Base-by-base conservation (phyloP, 768 basidiomycete species). In the Lactifluus piperatus region DNA sequence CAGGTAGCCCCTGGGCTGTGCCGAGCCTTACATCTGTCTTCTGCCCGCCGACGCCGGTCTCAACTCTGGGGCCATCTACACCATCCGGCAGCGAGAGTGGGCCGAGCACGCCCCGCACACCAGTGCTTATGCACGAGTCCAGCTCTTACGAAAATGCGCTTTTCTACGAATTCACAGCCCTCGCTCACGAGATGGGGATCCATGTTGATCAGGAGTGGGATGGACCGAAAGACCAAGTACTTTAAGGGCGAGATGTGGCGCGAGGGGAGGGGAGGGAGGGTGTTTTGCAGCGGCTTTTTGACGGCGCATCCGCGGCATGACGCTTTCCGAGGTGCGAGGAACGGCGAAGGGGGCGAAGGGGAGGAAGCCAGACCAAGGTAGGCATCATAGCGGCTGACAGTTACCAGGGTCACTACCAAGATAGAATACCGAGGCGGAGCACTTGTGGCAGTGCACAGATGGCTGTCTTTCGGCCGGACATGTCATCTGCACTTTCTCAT, bases 391-490 rank as follows among this genome's bases (percentile, higher is more conserved):
- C 5, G n/a, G 34, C 57, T 58, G 26, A 46, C 50, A 30, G 30
- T 29, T 20, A 34, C 49, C 22, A 57, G 36, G 8, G 54, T 8
- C 48, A 27, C 11, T 29, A 13, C 9, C 47, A 7, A 44, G 30
- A 30, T 18, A 6, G 39, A 30, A 30, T 24, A 4, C 18, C 39
- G 56, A 52, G 34, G 57, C 43, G 57, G 26, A 32, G 57, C 5
- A 45, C 13, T 47, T 39, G 51, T 30, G 13, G 50, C 26, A 32
- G 24, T 43, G 57, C 20, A 52, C 51, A 9, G 41, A 57, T 32
- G 50, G 51, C 44, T 5, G 34, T 58, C 57, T 46, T 58, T 58
- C 41, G 49, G 49, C 56, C 41, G 8, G 56, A 57, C 49, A 18
- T 18, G 56, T 43, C 46, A 24, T 58, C 30, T 57, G 56, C 56